Percentiles rank a stretch among this genome's conserved stretches.
Evolutionary conservation across 2,329 filamentous ascomycete genomes (phyloP).

Genomic region (Macrophomina tecta): DNA sequence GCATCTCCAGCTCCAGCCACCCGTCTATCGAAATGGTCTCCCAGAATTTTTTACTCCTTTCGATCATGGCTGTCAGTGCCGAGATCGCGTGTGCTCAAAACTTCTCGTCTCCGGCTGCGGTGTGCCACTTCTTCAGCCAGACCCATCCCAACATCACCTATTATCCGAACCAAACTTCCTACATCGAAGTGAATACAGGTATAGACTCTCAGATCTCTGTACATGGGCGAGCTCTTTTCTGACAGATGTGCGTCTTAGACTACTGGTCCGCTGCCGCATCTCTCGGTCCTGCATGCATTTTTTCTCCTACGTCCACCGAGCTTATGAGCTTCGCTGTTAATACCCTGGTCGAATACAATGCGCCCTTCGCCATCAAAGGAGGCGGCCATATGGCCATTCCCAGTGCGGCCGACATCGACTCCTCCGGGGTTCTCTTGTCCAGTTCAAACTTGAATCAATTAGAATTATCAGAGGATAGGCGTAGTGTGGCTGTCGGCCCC

Average conservation of each 20-base stretch:
- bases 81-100: neutral
- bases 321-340: slow-evolving; percentile 3
- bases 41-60: too few species aligned
- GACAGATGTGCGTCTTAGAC: neutral
- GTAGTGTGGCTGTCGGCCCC: slow-evolving; percentile 37
- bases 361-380: slow-evolving; percentile 34
- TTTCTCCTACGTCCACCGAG: neutral
- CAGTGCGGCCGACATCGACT: slow-evolving; percentile 28
- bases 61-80: neutral
- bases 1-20: too few species aligned
- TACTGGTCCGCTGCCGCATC: slow-evolving; percentile 8
- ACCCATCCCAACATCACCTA: slow-evolving; percentile 13
- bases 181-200: neutral
- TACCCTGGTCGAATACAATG: neutral
- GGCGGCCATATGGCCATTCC: slow-evolving; percentile 38
- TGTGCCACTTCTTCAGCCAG: neutral
- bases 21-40: too few species aligned
- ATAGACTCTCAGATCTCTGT: neutral
- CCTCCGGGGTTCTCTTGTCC: slow-evolving; percentile 32
- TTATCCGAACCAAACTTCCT: neutral
- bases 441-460: slow-evolving; percentile 35
- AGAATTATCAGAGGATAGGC: slow-evolving; percentile 34
- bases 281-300: slow-evolving; percentile 28
- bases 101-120: neutral
- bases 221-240: neutral